Base-by-base conservation (phyloP, 352 stramenopile genomes). In the Pythium periplocum region DNA sequence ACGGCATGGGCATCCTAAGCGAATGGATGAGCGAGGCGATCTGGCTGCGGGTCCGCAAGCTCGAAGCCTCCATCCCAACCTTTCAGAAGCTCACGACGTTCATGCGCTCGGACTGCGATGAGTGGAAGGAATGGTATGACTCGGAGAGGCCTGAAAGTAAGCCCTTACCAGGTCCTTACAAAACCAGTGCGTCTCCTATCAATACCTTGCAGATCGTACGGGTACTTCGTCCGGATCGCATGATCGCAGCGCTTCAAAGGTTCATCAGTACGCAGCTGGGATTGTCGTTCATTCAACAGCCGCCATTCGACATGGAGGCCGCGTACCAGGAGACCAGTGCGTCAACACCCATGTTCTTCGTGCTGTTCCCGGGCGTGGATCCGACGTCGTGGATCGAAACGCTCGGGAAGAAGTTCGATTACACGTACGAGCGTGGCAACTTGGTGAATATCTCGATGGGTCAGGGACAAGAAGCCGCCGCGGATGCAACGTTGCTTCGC, bases 61-160 rank as follows among this genome's bases (percentile, higher is more conserved):
- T 98, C 4, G 91, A 98, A 61, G 79, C 88, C 43, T 71, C 55
- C 31, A 77, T 97, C 43, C 64, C 84, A 17, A 75, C 71, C 33
- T 94, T 98, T 46, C 74, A 96, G 53, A 96, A 93, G 48, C 75
- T 99, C 32, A 92, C 90, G 3, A 93, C 97, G 41, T 85, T 80
- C 37, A 98, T 99, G 86, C 93, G 97, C 39, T 87, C 78, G 2
- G 96, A 98, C 54, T 86, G 83, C 7, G 96, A 99, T 48, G 96
- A 98, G 48, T 99, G 96, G 96, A 76, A 78, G 45, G 75, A 89
- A 51, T 99, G 93, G 92, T 98, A 92, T 62, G 88, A 98, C 38
- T 62, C 83, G 6, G 91, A 97, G 46, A 89, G 90, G 26, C 92
- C 93, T 0, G 96, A 99, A 70, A 59, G 69, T 12, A 75, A 77